phyloP scores from a whole-genome alignment of 345 rosid species.

The Euclidium syriacum region DNA sequence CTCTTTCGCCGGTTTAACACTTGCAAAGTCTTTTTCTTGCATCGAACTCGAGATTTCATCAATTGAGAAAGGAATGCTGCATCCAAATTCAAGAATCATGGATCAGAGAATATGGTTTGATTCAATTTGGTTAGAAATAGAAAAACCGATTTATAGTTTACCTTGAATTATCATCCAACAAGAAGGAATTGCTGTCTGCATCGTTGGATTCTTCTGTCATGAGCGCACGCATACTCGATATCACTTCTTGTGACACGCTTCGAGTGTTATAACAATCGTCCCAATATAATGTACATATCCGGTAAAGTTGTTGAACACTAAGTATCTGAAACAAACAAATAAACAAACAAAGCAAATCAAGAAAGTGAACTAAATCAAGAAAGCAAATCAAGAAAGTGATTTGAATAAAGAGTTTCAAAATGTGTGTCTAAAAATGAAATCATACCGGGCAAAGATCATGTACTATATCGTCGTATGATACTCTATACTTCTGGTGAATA shows the following conservation, averaged over 20 bases:
- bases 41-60: slow-evolving; percentile 78
- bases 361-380: slow-evolving; percentile 6
- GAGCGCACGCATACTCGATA: slow-evolving; percentile 94
- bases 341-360: slow-evolving; percentile 5
- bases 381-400: background rate
- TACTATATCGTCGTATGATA: slow-evolving; percentile 89
- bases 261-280: slow-evolving; percentile 96
- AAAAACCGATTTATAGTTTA: slow-evolving; percentile 6
- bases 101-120: background rate
- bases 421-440: slow-evolving; percentile 11
- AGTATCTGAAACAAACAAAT: slow-evolving; percentile 57
- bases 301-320: slow-evolving; percentile 93
- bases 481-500: slow-evolving; percentile 96
- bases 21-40: slow-evolving; percentile 83
- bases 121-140: background rate
- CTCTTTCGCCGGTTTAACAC: slow-evolving; percentile 70
- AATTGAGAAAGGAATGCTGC: slow-evolving; percentile 95
- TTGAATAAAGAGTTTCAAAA: background rate
- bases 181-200: slow-evolving; percentile 81
- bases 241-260: slow-evolving; percentile 85
- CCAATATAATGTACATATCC: slow-evolving; percentile 95
- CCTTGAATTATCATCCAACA: slow-evolving; percentile 96
- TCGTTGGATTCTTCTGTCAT: slow-evolving; percentile 94
- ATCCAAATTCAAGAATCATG: background rate
- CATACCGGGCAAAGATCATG: slow-evolving; percentile 96